Evolutionary conservation across 225 moss, liverwort and hornwort genomes (phyloP).

Genomic region (Polytrichum formosum): DNA sequence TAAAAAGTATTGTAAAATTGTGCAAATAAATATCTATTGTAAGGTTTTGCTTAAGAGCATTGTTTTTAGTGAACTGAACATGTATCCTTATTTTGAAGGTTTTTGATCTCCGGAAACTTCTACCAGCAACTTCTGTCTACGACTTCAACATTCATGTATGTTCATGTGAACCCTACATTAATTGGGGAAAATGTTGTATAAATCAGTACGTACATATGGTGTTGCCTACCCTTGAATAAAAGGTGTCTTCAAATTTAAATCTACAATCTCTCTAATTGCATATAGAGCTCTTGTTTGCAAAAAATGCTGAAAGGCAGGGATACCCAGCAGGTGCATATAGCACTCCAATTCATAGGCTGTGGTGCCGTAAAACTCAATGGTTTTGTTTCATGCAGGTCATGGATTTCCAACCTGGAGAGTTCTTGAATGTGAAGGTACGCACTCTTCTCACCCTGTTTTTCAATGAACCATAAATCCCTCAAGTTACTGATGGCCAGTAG

Average conservation of each 20-base stretch:
- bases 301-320: neutral
- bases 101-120: slow-evolving; percentile 85
- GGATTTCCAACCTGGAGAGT: slow-evolving; percentile 99
- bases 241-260: neutral
- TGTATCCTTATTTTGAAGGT: slow-evolving; percentile 35
- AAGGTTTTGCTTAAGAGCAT: too few relatives aligned
- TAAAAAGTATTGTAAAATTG: too few relatives aligned
- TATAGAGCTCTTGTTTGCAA: neutral
- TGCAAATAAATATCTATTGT: too few relatives aligned
- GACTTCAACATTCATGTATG: slow-evolving; percentile 97
- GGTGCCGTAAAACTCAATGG: too few relatives aligned
- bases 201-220: too few relatives aligned
- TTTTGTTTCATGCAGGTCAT: slow-evolving; percentile 56
- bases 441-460: neutral
- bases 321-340: too few relatives aligned
- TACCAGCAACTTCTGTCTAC: slow-evolving; percentile 70
- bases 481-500: neutral
- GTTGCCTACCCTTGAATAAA: too few relatives aligned
- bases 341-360: too few relatives aligned
- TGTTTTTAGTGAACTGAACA: too few relatives aligned
- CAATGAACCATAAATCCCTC: neutral
- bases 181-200: too few relatives aligned
- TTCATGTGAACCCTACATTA: neutral
- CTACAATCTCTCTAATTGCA: neutral
- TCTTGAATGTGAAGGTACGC: slow-evolving; percentile 80